Evolutionary conservation across 2,329 filamentous ascomycete species (phyloP).

Genomic region (Myriosclerotinia duriaeana): DNA sequence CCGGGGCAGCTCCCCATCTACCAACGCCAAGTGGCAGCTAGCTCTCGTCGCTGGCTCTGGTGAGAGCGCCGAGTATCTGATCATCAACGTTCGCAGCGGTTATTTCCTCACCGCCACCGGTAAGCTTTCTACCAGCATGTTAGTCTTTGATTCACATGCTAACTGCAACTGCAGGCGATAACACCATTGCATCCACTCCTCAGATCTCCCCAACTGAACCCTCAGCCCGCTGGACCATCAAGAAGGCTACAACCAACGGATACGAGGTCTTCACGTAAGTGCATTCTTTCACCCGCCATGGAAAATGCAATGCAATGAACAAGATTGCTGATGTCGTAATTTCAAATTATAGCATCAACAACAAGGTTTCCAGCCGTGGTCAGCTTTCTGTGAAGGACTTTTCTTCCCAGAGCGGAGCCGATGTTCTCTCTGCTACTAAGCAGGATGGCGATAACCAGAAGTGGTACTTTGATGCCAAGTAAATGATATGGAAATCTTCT

Average conservation of each 20-base stretch:
- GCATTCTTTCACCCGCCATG: too few relatives aligned
- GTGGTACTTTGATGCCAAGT: slow-evolving; percentile 13
- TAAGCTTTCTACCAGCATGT: background rate
- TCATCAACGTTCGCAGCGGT: slow-evolving; percentile 15
- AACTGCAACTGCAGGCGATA: background rate
- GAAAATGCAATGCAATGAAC: background rate
- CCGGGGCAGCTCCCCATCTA: background rate
- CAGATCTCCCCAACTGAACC: slow-evolving; percentile 9
- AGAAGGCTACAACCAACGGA: background rate
- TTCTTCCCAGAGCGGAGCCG: background rate
- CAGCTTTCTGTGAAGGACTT: slow-evolving; percentile 13
- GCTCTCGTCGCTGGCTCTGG: slow-evolving; percentile 14
- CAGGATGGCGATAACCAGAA: slow-evolving; percentile 11
- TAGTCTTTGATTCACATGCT: background rate
- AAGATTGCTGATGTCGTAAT: background rate
- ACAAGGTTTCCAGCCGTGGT: background rate
- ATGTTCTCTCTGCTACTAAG: background rate
- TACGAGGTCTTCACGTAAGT: slow-evolving; percentile 17
- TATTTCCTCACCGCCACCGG: slow-evolving; percentile 8
- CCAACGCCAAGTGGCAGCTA: slow-evolving; percentile 6
- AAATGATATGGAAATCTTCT: background rate
- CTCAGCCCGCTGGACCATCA: slow-evolving; percentile 8
- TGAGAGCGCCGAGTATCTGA: slow-evolving; percentile 7
- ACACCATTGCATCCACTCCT: slow-evolving; percentile 3
- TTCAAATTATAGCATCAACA: slow-evolving; percentile 7